These are phyloP conservation scores for Shiraia sp. DNA, from an alignment of 2,329 filamentous ascomycete species.

Conservation along the genomic window DNA sequence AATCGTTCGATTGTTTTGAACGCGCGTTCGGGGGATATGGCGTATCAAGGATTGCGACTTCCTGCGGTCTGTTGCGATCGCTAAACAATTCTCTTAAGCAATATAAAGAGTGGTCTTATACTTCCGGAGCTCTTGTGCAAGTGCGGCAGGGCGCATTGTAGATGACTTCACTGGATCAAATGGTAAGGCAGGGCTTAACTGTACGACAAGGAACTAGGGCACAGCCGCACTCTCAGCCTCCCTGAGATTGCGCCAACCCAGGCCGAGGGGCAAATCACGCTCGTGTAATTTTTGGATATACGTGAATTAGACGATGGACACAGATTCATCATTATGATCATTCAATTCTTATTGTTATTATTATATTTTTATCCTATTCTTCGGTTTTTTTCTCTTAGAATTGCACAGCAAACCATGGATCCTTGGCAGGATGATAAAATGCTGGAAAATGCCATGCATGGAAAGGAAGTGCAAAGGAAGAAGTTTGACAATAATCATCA, in stretches of 20 bases:
- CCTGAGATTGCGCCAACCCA: slow-evolving; percentile 14
- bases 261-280: slow-evolving; percentile 2
- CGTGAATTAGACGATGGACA: no score
- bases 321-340: no score
- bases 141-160: slow-evolving; percentile 30
- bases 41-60: slow-evolving; percentile 7
- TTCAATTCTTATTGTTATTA: no score
- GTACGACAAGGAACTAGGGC: slow-evolving; percentile 23
- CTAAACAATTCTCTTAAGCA: slow-evolving; percentile 18
- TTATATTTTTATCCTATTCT: neutral
- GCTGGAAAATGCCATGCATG: neutral
- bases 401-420: neutral
- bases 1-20: slow-evolving; percentile 12
- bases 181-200: slow-evolving; percentile 23
- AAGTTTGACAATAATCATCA: slow-evolving; percentile 14
- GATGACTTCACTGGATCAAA: slow-evolving; percentile 21
- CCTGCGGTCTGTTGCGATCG: slow-evolving; percentile 6
- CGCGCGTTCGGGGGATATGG: slow-evolving; percentile 17
- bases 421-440: neutral
- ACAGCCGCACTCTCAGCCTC: slow-evolving; percentile 33
- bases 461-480: slow-evolving; percentile 10
- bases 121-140: slow-evolving; percentile 29
- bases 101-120: slow-evolving; percentile 39
- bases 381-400: neutral
- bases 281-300: neutral